Evolutionary conservation across 768 basidiomycete species (phyloP), one percentile per base, ranked within the genome.

Genomic region (Astraeus odoratus): DNA sequence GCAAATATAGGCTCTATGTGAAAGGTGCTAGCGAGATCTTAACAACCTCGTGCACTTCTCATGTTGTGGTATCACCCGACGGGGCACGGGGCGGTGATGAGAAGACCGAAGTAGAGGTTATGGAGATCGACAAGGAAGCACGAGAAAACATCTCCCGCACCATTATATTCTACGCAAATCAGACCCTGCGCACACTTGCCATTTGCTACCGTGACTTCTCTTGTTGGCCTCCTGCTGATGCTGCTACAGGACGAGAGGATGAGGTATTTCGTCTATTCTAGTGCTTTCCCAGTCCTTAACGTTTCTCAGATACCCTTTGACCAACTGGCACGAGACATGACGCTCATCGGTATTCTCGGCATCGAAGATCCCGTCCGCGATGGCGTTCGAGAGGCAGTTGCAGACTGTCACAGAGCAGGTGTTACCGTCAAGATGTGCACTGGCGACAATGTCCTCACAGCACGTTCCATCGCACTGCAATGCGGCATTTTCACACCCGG

Each of bases 361-460:
- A 97, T 99, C 57, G 94, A 99, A 59, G 96, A 99, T 59, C 96
- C 94, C 35, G 76, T 99, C 4, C 86, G 95, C 26, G 75, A 78
- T 0, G 92, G 94, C 59, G 96, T 98, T 22, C 78, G 78, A 13
- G 77, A 92, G 9, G 93, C 95, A 15, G 95, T 99, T 35, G 72
- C 76, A 35, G 82, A 88, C 57, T 97, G 94, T 59, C 81, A 81
- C 56, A 76, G 72, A 42, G 95, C 96, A 33, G 94, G 95, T 50
- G 93, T 99, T 12, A 73, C 76, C 19, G 83, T 98, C 68, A 97
- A 96, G 70, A 99, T 97, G 94, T 95, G 91, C 62, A 98, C 96
- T 0, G 96, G 95, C 52, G 94, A 98, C 65, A 97, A 96, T 52
- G 90, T 93, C 40, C 79, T 97, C 42, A 94, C 89, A 0, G 90